Percentiles rank a stretch among this genome's conserved stretches.
Conservation (phyloP, 2,329 filamentous ascomycete genomes). For the Bimuria novae-zelandiae region DNA sequence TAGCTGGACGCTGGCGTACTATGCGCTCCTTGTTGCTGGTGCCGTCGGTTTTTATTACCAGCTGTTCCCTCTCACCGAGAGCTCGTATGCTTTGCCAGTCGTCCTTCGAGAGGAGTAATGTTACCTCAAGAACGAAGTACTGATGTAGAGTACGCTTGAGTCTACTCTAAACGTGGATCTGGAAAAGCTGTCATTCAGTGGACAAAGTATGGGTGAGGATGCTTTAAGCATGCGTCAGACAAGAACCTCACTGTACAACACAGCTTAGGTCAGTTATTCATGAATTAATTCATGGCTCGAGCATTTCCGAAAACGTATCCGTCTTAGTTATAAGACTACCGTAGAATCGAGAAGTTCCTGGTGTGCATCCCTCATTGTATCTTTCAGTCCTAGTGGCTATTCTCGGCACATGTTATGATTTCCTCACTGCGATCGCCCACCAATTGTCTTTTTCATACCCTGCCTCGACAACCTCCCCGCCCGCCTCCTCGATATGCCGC, state of each 20-base stretch:
- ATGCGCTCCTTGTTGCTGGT: conserved; percentile 73
- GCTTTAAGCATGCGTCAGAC: too few relatives aligned
- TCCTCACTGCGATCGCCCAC: conserved; percentile 73
- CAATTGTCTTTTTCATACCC: conserved; percentile 98
- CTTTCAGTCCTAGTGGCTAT: too few relatives aligned
- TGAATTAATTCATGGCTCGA: too few relatives aligned
- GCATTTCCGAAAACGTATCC: too few relatives aligned
- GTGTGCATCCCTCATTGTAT: too few relatives aligned
- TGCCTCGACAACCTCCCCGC: conserved; percentile 74
- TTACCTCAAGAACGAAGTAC: not conserved
- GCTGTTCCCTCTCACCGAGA: conserved; percentile 74
- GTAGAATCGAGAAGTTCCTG: too few relatives aligned
- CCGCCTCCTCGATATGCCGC: conserved; percentile 72
- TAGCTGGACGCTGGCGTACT: conserved; percentile 78
- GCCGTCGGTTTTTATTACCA: conserved; percentile 71
- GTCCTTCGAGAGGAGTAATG: conserved; percentile 18
- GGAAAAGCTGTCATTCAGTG: too few relatives aligned
- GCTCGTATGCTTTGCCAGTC: conserved; percentile 54
- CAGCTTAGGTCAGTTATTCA: too few relatives aligned
- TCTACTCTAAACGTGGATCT: too few relatives aligned
- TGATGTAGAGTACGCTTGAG: not conserved
- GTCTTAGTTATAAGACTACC: too few relatives aligned
- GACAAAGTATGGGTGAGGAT: too few relatives aligned
- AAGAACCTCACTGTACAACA: too few relatives aligned
- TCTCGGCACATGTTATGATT: not conserved